Evolutionary conservation across 345 rosid species (phyloP).

Genomic region (Sisymbrium irio): DNA sequence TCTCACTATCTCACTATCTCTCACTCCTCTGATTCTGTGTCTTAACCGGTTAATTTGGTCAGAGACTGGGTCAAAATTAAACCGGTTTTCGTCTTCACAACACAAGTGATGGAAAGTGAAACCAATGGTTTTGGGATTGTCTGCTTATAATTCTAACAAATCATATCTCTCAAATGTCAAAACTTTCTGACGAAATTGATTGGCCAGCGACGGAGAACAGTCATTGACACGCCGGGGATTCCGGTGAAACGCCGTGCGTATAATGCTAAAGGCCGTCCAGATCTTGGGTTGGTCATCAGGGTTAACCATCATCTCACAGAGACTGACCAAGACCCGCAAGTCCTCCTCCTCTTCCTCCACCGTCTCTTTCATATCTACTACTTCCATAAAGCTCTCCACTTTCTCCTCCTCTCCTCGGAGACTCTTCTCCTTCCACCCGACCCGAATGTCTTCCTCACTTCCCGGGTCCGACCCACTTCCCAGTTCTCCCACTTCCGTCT

Average conservation of each 20-base stretch:
- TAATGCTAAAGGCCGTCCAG: constrained; percentile 76
- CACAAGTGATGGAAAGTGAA: no score
- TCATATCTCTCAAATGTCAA: constrained; percentile 21
- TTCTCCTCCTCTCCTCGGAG: constrained; percentile 25
- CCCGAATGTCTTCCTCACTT: constrained; percentile 44
- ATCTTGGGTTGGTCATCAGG: constrained; percentile 56
- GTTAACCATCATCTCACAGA: constrained; percentile 43
- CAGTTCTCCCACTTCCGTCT: constrained; percentile 33
- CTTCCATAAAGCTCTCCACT: constrained; percentile 36
- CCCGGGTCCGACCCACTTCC: constrained; percentile 52
- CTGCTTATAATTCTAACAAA: neutral
- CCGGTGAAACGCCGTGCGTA: neutral
- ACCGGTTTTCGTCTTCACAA: no score
- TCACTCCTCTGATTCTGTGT: neutral
- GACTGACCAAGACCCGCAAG: constrained; percentile 49
- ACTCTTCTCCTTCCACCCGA: constrained; percentile 29
- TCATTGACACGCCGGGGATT: constrained; percentile 10
- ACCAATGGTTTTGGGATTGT: neutral
- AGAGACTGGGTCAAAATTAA: neutral
- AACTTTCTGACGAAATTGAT: neutral
- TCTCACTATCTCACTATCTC: no score
- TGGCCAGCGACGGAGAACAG: neutral
- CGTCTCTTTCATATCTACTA: constrained; percentile 32
- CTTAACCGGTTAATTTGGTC: constrained; percentile 6
- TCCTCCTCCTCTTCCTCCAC: constrained; percentile 35